phyloP scores from a whole-genome alignment of 2,329 filamentous ascomycete species.

The Acrocalymma vagum region DNA sequence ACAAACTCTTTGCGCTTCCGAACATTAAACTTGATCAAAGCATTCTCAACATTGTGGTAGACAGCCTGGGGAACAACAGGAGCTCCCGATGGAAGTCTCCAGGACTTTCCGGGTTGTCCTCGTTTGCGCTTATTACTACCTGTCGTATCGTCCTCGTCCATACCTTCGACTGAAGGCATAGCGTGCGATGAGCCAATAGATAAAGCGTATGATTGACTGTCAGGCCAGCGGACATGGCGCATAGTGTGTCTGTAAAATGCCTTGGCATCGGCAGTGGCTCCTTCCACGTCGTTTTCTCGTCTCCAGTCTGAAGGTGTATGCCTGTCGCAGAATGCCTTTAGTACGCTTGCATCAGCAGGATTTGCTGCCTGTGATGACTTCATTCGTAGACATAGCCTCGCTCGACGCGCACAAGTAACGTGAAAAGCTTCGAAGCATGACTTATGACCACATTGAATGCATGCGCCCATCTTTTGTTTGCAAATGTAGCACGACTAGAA shows the following conservation, averaged over 20 bases:
- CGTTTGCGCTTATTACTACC: conserved; percentile 68
- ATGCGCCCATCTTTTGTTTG: conserved; percentile 96
- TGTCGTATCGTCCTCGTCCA: conserved; percentile 59
- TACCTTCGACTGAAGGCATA: conserved; percentile 59
- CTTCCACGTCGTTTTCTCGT: conserved; percentile 82
- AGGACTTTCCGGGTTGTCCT: conserved; percentile 69
- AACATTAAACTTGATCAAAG: conserved; percentile 82
- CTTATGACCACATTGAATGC: conserved; percentile 98
- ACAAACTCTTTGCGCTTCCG: conserved; percentile 92
- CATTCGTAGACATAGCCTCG: conserved; percentile 92
- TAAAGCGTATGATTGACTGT: conserved; percentile 84
- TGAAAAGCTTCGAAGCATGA: conserved; percentile 97
- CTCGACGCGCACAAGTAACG: conserved; percentile 90
- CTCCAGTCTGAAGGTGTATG: conserved; percentile 92
- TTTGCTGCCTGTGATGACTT: conserved; percentile 85
- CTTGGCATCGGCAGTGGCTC: conserved; percentile 82
- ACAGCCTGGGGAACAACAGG: conserved; percentile 92
- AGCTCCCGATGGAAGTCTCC: conserved; percentile 93
- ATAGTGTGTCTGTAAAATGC: conserved; percentile 90
- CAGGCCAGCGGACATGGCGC: conserved; percentile 89
- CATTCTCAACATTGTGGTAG: conserved; percentile 83
- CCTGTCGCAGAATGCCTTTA: conserved; percentile 96
- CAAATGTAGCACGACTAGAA: conserved; percentile 86
- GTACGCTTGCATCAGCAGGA: conserved; percentile 79
- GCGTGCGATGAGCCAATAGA: conserved; percentile 77